Percentiles rank a stretch among this genome's conserved stretches.
phyloP scores from a whole-genome alignment of 2,329 filamentous ascomycete species.

The Alternaria gaisen region DNA sequence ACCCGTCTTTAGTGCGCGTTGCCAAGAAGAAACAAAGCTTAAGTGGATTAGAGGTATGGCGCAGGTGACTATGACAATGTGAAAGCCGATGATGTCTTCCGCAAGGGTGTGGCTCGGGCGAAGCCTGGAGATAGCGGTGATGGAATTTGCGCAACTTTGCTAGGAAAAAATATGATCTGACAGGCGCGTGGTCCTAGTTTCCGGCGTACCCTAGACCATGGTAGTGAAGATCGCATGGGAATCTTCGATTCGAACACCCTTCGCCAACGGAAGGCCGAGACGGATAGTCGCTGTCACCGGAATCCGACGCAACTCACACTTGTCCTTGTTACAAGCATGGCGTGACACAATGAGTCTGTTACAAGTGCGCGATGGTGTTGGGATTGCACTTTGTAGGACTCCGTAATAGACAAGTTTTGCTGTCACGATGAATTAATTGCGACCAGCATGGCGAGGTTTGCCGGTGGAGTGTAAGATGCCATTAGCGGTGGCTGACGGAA shows the following conservation, averaged over 20 bases:
- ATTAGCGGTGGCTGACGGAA: conserved; percentile 21
- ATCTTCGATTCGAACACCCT: conserved; percentile 8
- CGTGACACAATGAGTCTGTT: conserved; percentile 16
- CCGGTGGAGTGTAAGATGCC: conserved; percentile 4
- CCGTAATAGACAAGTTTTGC: neutral
- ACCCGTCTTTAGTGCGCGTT: conserved; percentile 23
- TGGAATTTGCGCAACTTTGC: conserved; percentile 4
- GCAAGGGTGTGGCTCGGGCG: conserved; percentile 28
- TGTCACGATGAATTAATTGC: neutral
- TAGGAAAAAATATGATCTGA: conserved; percentile 6
- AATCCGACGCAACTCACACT: conserved; percentile 18
- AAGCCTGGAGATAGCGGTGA: conserved; percentile 21
- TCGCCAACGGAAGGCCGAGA: conserved; percentile 17
- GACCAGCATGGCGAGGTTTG: conserved; percentile 11
- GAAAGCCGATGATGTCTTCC: conserved; percentile 20
- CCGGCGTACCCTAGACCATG: conserved; percentile 5
- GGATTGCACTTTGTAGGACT: neutral
- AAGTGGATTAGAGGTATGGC: conserved; percentile 25
- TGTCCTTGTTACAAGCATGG: conserved; percentile 15
- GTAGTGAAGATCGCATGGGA: conserved; percentile 5
- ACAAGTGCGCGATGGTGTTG: neutral
- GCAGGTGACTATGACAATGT: conserved; percentile 26
- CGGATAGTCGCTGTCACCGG: conserved; percentile 22
- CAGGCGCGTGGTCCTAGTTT: conserved; percentile 6
- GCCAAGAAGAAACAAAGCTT: conserved; percentile 32